Base-by-base conservation (phyloP, 2,329 filamentous ascomycete genomes). In the Calonectria hawksworthii region DNA sequence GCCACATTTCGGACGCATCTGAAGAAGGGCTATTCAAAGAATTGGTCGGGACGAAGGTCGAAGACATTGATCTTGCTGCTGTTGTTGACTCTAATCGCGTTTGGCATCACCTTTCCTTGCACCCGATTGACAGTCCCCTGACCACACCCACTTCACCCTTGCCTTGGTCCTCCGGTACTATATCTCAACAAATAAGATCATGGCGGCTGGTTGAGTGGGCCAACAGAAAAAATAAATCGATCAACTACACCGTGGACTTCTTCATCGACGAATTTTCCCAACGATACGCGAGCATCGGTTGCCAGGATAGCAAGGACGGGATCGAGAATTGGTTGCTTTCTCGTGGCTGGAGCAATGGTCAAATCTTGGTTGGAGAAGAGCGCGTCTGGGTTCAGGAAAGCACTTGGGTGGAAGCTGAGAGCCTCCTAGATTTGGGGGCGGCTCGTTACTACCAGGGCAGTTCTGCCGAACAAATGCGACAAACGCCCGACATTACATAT, bases 351-450 rank as follows among this genome's bases (percentile, higher is more conserved):
- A 98, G 95, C 86, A 99, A 99, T 80, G 97, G 97, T 54, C 96
- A 99, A 86, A 95, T 98, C 1, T 92, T 98, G 7, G 89, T 99
- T 41, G 97, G 97, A 70, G 93, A 93, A 72, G 96, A 99, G 84
- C 94, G 97, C 47, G 93, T 99, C 54, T 99, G 97, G 97, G 96
- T 99, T 88, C 92, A 96, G 64, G 97, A 99, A 85, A 90, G 88
- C 73, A 94, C 96, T 4, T 99, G 97, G 96, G 98, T 96, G 96
- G 96, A 99, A 85, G 96, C 96, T 9, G 97, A 99, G 86, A 95
- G 92, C 75, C 98, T 98, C 94, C 93, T 99, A 30, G 97, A 99
- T 82, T 26, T 65, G 11, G 41, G 21, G 10, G 38, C 61, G 26
- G 28, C 61, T 26, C 38, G 41, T 10, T n/a, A 32, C 47, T 50